Conservation (phyloP, 2,329 filamentous ascomycete genomes). For the Hymenoscyphus occultus region DNA sequence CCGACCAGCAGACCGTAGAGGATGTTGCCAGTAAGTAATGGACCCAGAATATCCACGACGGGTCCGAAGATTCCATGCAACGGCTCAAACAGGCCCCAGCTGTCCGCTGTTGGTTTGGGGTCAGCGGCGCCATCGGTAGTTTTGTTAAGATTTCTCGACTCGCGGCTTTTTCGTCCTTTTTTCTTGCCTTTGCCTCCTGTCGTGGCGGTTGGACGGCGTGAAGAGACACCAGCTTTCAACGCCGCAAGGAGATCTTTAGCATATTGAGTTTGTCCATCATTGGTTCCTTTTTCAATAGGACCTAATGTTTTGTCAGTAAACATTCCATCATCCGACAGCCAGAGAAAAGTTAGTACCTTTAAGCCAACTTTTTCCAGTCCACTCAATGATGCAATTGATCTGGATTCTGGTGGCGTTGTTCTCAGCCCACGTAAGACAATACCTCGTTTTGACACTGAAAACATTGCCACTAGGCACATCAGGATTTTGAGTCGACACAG, state of each 20-base stretch:
- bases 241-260: constrained; percentile 75
- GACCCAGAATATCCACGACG: constrained; percentile 63
- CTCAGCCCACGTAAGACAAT: constrained; percentile 90
- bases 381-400: constrained; percentile 88
- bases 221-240: constrained; percentile 69
- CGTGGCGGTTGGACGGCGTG: constrained; percentile 54
- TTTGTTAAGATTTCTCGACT: constrained; percentile 44
- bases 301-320: constrained; percentile 47
- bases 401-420: constrained; percentile 81
- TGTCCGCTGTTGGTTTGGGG: constrained; percentile 40
- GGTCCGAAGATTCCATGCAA: constrained; percentile 68
- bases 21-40: constrained; percentile 72
- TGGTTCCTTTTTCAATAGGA: constrained; percentile 93
- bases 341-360: constrained; percentile 61
- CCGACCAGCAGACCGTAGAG: constrained; percentile 72
- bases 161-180: constrained; percentile 45
- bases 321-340: not conserved
- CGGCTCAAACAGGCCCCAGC: constrained; percentile 83
- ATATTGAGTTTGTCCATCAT: constrained; percentile 82
- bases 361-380: constrained; percentile 97
- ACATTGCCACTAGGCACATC: constrained; percentile 94
- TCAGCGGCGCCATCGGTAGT: constrained; percentile 37
- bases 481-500: constrained; percentile 80
- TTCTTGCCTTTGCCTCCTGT: constrained; percentile 53
- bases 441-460: constrained; percentile 89